Base-by-base conservation (phyloP, 164 flowering plant species). In the Amborella trichopoda region DNA sequence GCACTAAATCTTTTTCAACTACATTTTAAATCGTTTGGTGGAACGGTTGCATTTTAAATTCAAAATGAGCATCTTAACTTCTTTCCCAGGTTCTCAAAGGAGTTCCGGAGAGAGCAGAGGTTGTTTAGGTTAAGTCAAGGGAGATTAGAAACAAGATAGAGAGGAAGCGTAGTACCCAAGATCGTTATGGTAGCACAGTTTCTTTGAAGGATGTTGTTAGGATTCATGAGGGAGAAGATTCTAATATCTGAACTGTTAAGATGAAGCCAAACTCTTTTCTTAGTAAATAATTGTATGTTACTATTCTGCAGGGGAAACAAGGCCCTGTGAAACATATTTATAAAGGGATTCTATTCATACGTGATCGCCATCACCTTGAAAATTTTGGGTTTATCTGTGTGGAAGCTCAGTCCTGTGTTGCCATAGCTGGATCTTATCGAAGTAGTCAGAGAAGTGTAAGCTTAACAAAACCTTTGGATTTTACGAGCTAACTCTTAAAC, bases 381-480 rank as follows among this genome's bases (percentile, higher is more conserved):
- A 94, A 91, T 71, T 94, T 95, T 53, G 99, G 99, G 22, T 91
- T 75, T 57, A 84, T 91, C 19, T 91, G 99, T 70, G 88, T n/a
- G n/a, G n/a, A n/a, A n/a, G n/a, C n/a, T n/a, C n/a, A n/a, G n/a
- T n/a, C n/a, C n/a, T n/a, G n/a, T n/a, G n/a, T n/a, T n/a, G n/a
- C n/a, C n/a, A n/a, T n/a, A n/a, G n/a, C n/a, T n/a, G n/a, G n/a
- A n/a, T n/a, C n/a, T n/a, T n/a, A n/a, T n/a, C n/a, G n/a, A n/a
- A n/a, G n/a, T n/a, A n/a, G n/a, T n/a, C n/a, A n/a, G n/a, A n/a
- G n/a, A n/a, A n/a, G n/a, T n/a, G n/a, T n/a, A n/a, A n/a, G n/a
- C n/a, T n/a, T n/a, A n/a, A n/a, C n/a, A n/a, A n/a, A n/a, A n/a
- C n/a, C n/a, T n/a, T n/a, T n/a, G n/a, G n/a, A n/a, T n/a, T n/a